phyloP scores from a whole-genome alignment of 1,284 basidiomycete species.

The Trametes versicolor region DNA sequence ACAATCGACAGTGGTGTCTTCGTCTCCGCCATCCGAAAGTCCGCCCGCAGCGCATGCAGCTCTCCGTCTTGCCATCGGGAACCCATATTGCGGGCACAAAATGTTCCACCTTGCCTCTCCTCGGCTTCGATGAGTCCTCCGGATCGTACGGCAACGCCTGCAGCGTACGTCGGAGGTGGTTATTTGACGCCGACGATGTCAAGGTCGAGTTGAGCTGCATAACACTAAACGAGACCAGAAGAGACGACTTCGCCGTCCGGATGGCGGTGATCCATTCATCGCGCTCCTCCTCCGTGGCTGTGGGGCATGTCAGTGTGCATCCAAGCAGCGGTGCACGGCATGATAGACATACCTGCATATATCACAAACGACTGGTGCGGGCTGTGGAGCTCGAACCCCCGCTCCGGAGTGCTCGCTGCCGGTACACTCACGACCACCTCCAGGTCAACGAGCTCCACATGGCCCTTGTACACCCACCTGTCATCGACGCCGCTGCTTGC shows the following conservation, averaged over 20 bases:
- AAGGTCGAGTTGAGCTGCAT: slow-evolving; percentile 83
- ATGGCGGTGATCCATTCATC: slow-evolving; percentile 78
- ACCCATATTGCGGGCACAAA: slow-evolving; percentile 95
- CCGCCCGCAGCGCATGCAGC: slow-evolving; percentile 86
- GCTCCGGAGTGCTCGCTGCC: slow-evolving; percentile 57
- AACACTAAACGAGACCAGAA: slow-evolving; percentile 71
- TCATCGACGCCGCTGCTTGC: slow-evolving; percentile 59
- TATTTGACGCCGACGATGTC: slow-evolving; percentile 77
- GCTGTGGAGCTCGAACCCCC: slow-evolving; percentile 75
- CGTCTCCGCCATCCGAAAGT: slow-evolving; percentile 85
- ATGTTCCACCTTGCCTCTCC: slow-evolving; percentile 77
- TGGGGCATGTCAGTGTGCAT: slow-evolving; percentile 7
- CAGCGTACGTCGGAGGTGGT: slow-evolving; percentile 74
- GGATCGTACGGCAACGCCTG: slow-evolving; percentile 78
- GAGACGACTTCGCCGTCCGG: slow-evolving; percentile 75
- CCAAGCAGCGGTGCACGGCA: neutral
- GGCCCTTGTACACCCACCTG: slow-evolving; percentile 76
- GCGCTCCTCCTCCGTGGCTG: slow-evolving; percentile 66
- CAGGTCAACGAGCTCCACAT: slow-evolving; percentile 75
- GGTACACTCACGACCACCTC: slow-evolving; percentile 75
- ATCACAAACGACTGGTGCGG: slow-evolving; percentile 83
- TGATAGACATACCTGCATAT: slow-evolving; percentile 64
- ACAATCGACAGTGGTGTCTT: slow-evolving; percentile 91
- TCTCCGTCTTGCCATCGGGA: slow-evolving; percentile 82
- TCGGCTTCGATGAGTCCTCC: slow-evolving; percentile 52